phyloP scores from a whole-genome alignment of 164 flowering plant species.

The Echeveria elegans region DNA sequence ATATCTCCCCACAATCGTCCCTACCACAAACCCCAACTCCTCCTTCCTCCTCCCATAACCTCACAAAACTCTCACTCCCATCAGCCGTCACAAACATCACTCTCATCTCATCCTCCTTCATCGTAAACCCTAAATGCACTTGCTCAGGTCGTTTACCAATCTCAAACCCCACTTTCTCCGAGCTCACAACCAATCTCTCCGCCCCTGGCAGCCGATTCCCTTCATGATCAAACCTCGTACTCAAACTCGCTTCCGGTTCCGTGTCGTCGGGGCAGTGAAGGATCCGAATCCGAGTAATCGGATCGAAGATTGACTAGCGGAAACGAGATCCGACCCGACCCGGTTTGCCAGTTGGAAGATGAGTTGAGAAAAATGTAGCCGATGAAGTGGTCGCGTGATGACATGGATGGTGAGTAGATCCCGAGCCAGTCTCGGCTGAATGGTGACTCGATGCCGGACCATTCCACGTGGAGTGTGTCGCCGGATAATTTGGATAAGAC shows the following conservation, averaged over 20 bases:
- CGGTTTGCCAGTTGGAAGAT: constrained; percentile 56
- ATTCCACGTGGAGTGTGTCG: constrained; percentile 37
- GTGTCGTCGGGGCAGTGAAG: constrained; percentile 65
- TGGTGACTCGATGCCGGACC: constrained; percentile 58
- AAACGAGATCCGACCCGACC: constrained; percentile 52
- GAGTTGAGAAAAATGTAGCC: constrained; percentile 75
- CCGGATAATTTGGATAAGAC: constrained; percentile 46
- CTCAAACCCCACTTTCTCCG: constrained; percentile 40
- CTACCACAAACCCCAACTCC: constrained; percentile 21
- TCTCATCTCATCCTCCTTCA: constrained; percentile 68
- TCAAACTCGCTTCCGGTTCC: constrained; percentile 49
- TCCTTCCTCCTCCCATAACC: constrained; percentile 43
- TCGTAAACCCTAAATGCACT: constrained; percentile 69
- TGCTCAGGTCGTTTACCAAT: constrained; percentile 59
- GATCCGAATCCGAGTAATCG: constrained; percentile 65
- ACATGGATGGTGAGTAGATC: constrained; percentile 72
- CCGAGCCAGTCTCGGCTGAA: constrained; percentile 73
- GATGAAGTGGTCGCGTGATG: constrained; percentile 49
- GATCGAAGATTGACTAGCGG: constrained; percentile 72
- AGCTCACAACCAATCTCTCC: constrained; percentile 36
- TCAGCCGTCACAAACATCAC: constrained; percentile 68
- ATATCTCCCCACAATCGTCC: constrained; percentile 59
- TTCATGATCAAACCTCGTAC: constrained; percentile 47
- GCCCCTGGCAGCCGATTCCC: constrained; percentile 80
- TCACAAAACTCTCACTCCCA: constrained; percentile 46